Percentiles rank a stretch among this genome's conserved stretches.
Conservation (phyloP, 345 rosid genomes). For the Brassica juncea region DNA sequence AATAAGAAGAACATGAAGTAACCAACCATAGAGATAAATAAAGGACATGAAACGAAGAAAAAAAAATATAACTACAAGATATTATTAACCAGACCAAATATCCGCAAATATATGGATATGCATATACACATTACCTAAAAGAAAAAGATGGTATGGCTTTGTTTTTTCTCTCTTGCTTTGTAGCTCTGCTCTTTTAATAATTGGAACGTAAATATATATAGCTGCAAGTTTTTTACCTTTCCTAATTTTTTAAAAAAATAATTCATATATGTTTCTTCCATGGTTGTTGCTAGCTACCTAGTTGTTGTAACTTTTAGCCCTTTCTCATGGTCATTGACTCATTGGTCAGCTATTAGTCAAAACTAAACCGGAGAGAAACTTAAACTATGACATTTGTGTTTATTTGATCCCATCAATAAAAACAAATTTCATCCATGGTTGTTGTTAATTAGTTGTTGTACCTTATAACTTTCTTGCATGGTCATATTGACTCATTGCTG, state of each 20-base stretch:
- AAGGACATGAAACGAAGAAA: background rate
- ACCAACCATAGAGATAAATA: background rate
- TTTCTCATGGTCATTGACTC: background rate
- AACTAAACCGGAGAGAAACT: background rate
- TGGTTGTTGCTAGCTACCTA: background rate
- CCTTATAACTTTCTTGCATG: background rate
- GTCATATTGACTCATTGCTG: background rate
- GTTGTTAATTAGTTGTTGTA: background rate
- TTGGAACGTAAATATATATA: background rate
- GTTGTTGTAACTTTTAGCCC: background rate
- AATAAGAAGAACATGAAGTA: background rate
- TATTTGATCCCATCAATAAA: background rate
- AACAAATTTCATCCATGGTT: too few species aligned
- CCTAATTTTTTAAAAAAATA: too few species aligned
- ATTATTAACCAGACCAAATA: background rate
- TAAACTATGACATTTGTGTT: background rate
- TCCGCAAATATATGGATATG: background rate
- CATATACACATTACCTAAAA: background rate
- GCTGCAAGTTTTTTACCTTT: background rate
- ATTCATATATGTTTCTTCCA: background rate
- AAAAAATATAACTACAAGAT: background rate
- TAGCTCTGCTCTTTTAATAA: background rate
- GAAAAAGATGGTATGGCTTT: background rate
- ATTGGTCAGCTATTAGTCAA: background rate
- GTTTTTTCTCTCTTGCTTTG: background rate